These are phyloP conservation scores for Aspergillus pseudotamarii DNA, from an alignment of 2,329 filamentous ascomycete genomes.

Conservation along the genomic window DNA sequence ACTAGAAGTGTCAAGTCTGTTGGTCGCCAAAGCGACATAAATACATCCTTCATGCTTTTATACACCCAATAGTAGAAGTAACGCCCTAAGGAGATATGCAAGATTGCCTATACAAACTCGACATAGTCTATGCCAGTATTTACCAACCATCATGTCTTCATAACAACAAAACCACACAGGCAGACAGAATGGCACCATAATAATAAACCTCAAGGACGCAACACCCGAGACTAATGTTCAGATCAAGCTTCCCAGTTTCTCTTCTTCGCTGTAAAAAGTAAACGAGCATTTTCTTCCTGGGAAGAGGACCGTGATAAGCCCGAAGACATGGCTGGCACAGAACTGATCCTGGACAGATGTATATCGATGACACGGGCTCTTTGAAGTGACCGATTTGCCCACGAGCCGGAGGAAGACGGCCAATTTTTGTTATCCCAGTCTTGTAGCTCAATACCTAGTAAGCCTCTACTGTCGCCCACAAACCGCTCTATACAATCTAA, in stretches of 20 bases:
- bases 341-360: constrained; percentile 27
- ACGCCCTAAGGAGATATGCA: neutral
- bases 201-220: neutral
- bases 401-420: constrained; percentile 19
- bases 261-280: constrained; percentile 40
- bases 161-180: neutral
- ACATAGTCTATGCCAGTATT: neutral
- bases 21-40: neutral
- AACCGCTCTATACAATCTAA: constrained; percentile 44
- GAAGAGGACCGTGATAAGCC: constrained; percentile 16
- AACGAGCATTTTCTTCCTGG: constrained; percentile 34
- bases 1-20: neutral
- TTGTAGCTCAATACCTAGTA: constrained; percentile 32
- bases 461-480: constrained; percentile 33
- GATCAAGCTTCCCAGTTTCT: constrained; percentile 38
- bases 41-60: neutral
- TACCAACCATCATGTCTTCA: neutral
- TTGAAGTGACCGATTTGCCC: constrained; percentile 24
- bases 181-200: neutral
- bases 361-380: constrained; percentile 29
- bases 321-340: constrained; percentile 21
- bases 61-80: neutral
- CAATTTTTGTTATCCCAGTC: constrained; percentile 19
- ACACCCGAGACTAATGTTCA: neutral
- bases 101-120: neutral